Percentiles rank a stretch among this genome's conserved stretches.
These are phyloP conservation scores for Agaricus subrufescens DNA, from an alignment of 768 basidiomycete species.

Conservation along the genomic window DNA sequence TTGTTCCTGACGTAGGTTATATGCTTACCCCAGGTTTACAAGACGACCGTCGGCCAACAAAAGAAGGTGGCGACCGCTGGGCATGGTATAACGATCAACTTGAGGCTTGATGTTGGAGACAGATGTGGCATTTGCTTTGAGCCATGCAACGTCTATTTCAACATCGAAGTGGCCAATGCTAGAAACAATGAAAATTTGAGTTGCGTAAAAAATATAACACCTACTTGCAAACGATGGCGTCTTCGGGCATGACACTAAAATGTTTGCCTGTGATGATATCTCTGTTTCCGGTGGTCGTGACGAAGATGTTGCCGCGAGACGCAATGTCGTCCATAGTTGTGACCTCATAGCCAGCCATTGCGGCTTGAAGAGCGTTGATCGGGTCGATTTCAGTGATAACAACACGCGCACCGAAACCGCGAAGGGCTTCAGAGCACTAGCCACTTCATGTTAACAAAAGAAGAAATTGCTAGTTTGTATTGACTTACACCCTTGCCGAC, in stretches of 20 bases:
- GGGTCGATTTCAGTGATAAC: slow-evolving; percentile 98
- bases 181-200: neutral
- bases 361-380: slow-evolving; percentile 99
- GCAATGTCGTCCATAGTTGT: slow-evolving; percentile 99
- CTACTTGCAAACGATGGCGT: slow-evolving; percentile 97
- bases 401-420: slow-evolving; percentile 94
- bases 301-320: slow-evolving; percentile 83
- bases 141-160: slow-evolving; percentile 97
- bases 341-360: slow-evolving; percentile 99
- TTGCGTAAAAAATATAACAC: slow-evolving; percentile 21
- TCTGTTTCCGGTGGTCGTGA: slow-evolving; percentile 97
- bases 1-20: too few relatives aligned
- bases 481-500: slow-evolving; percentile 95
- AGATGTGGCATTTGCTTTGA: slow-evolving; percentile 86
- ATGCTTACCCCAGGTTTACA: slow-evolving; percentile 87
- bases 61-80: slow-evolving; percentile 89
- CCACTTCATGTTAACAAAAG: neutral
- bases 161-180: slow-evolving; percentile 87
- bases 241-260: slow-evolving; percentile 93
- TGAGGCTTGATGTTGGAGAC: slow-evolving; percentile 95
- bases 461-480: neutral
- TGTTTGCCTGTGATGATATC: slow-evolving; percentile 94
- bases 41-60: slow-evolving; percentile 98
- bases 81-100: slow-evolving; percentile 96
- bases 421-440: slow-evolving; percentile 94